Base-by-base conservation (phyloP, 192 early-diverging fungal genomes). In the Umbelopsis isabellina region DNA sequence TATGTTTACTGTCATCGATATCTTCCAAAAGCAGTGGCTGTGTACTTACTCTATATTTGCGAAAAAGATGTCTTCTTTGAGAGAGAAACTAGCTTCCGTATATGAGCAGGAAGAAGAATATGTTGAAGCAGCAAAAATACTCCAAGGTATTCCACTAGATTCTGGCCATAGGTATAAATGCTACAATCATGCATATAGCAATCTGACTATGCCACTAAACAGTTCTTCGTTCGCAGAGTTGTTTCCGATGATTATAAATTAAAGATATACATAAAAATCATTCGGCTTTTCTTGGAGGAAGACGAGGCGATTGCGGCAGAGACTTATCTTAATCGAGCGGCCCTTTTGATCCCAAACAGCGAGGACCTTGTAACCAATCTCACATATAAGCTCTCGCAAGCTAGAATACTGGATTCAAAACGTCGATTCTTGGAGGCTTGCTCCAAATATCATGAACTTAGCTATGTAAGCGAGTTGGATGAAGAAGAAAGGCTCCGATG, bases 91-190 rank as follows among this genome's bases (percentile, higher is more conserved):
- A 27, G 91, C 95, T 1, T 78, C 80, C 16, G 81, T 94, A 9
- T 86, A 90, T 55, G 91, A 93, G 48, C 73, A 81, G 12, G 86
- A 93, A 33, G 89, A 92, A 61, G 86, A 91, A 13, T 97, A 90
- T 89, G 77, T 83, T n/a, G 91, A 93, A 65, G 95, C 97, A 8
- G 96, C 96, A 9, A 85, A 82, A 70, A 86, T 90, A 25, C 84
- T 99, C 47, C 91, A 94, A 82, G 92, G 91, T 20, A 94, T 98
- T 35, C 91, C 95, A 6, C 83, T 96, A 67, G 97, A 99, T 67
- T 95, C 93, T 27, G 93, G 92, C 51, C 94, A 94, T 76, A 82
- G 94, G 78, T 80, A 83, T 27, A 3, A 49, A 52, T 61, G 48
- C 13, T 9, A 12, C 1, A 37, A 15, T 18, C 12, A 44, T 49